These are phyloP conservation scores for Jamesozyma hellenica DNA, from an alignment of 805 yeast genomes.

Conservation along the genomic window DNA sequence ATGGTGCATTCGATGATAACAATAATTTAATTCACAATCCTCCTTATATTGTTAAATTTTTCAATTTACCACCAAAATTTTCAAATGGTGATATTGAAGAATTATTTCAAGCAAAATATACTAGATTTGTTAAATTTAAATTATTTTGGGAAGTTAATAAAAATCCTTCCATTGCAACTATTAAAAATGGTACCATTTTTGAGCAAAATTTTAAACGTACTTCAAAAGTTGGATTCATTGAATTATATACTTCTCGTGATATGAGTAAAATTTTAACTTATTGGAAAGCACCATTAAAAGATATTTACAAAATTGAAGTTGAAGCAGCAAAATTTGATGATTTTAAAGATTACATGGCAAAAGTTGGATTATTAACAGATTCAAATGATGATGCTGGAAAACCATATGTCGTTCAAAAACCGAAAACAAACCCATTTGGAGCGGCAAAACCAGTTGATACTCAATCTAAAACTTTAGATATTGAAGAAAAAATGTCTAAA, in stretches of 20 bases:
- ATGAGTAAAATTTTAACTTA: conserved; percentile 26
- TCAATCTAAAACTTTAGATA: conserved; percentile 49
- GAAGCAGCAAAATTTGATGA: conserved; percentile 32
- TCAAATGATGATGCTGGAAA: conserved; percentile 19
- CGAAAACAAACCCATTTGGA: conserved; percentile 67
- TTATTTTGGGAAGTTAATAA: conserved; percentile 49
- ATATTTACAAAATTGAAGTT: conserved; percentile 29
- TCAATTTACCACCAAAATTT: conserved; percentile 48
- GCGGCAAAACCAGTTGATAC: conserved; percentile 80
- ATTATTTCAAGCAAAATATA: conserved; percentile 52
- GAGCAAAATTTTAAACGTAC: conserved; percentile 53
- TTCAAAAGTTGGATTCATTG: conserved; percentile 32
- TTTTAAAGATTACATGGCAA: conserved; percentile 29
- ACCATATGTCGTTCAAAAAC: conserved; percentile 20
- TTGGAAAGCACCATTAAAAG: conserved; percentile 28
- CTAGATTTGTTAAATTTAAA: conserved; percentile 48
- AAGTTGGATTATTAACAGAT: conserved; percentile 19
- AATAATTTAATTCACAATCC: conserved; percentile 28
- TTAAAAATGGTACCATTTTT: conserved; percentile 41
- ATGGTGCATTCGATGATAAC: not conserved
- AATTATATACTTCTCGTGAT: conserved; percentile 37
- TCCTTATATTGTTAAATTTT: conserved; percentile 57
- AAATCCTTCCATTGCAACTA: conserved; percentile 57
- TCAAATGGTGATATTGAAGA: conserved; percentile 43
- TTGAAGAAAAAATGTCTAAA: conserved; percentile 40